phyloP scores from a whole-genome alignment of 1,284 basidiomycete genomes.

The Apiotrichum porosum region DNA sequence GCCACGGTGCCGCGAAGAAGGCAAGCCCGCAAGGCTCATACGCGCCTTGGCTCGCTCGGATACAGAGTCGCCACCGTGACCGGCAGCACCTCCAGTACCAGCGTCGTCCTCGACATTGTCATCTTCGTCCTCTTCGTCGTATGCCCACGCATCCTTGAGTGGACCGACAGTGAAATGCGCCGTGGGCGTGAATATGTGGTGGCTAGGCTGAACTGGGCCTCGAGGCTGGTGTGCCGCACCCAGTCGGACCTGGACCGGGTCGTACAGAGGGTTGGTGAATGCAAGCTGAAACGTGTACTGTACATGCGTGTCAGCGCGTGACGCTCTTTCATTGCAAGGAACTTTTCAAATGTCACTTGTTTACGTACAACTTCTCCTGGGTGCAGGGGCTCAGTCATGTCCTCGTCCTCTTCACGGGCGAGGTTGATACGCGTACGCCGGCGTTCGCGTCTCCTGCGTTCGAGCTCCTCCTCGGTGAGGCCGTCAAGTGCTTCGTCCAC shows the following conservation, averaged over 20 bases:
- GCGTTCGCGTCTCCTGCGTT: conserved; percentile 6
- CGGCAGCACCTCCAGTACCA: conserved; percentile 24
- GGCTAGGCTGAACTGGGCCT: conserved; percentile 18
- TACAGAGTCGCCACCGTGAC: conserved; percentile 3
- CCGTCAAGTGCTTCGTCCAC: conserved; percentile 5
- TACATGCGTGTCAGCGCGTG: neutral
- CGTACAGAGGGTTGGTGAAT: conserved; percentile 87
- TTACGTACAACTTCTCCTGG: conserved; percentile 31
- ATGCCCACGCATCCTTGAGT: conserved; percentile 92
- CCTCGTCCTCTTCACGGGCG: conserved; percentile 23
- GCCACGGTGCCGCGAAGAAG: conserved; percentile 32
- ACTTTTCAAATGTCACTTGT: neutral
- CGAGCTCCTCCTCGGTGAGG: conserved; percentile 6
- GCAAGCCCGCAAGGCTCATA: conserved; percentile 51
- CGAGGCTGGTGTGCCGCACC: conserved; percentile 56
- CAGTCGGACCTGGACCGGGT: conserved; percentile 83
- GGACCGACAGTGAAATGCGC: conserved; percentile 73
- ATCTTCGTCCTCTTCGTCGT: conserved; percentile 75
- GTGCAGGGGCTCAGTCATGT: conserved; percentile 25
- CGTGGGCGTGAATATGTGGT: conserved; percentile 62
- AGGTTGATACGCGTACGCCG: neutral
- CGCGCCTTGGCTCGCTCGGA: conserved; percentile 15
- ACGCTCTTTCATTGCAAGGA: neutral
- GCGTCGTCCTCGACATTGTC: conserved; percentile 55
- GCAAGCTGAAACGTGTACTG: conserved; percentile 78